These are phyloP conservation scores for Trametes sp. DNA, from an alignment of 1,284 basidiomycete genomes.

Conservation along the genomic window DNA sequence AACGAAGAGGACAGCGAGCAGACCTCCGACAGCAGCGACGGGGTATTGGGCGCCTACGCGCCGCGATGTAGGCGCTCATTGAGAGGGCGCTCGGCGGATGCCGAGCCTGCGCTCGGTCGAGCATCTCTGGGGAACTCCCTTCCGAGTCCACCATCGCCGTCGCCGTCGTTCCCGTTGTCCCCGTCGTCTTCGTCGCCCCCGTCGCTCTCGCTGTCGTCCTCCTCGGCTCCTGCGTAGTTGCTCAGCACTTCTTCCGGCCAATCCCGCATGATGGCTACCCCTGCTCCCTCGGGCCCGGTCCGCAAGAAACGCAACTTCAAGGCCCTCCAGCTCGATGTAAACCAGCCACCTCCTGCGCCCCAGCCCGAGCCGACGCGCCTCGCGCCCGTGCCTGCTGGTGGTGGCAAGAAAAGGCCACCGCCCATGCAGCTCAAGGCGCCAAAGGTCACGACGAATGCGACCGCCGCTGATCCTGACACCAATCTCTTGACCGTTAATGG, in stretches of 20 bases:
- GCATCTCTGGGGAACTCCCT: conserved; percentile 26
- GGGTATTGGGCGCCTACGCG: conserved; percentile 4
- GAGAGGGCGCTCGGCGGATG: not conserved
- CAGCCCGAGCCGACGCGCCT: conserved; percentile 50
- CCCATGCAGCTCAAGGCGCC: conserved; percentile 62
- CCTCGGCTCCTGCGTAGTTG: not conserved
- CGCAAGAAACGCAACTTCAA: conserved; percentile 87
- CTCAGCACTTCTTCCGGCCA: not conserved
- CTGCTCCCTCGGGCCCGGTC: conserved; percentile 48
- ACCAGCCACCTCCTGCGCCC: conserved; percentile 51
- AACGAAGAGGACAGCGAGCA: conserved; percentile 17
- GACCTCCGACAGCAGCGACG: not conserved
- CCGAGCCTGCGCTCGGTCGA: conserved; percentile 17
- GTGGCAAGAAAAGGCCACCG: conserved; percentile 66
- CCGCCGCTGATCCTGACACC: conserved; percentile 47
- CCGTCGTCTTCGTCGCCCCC: not conserved
- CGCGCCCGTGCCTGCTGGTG: conserved; percentile 43
- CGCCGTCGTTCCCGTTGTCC: conserved; percentile 15
- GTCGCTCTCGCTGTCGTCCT: conserved; percentile 8
- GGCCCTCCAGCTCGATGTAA: conserved; percentile 69
- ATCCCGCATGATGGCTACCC: conserved; percentile 21
- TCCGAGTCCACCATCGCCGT: conserved; percentile 20
- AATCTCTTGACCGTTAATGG: conserved; percentile 48
- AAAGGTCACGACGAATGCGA: conserved; percentile 53
- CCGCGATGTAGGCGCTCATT: conserved; percentile 8